phyloP scores from a whole-genome alignment of 1,284 basidiomycete genomes.

The Ustilago cynodontis region DNA sequence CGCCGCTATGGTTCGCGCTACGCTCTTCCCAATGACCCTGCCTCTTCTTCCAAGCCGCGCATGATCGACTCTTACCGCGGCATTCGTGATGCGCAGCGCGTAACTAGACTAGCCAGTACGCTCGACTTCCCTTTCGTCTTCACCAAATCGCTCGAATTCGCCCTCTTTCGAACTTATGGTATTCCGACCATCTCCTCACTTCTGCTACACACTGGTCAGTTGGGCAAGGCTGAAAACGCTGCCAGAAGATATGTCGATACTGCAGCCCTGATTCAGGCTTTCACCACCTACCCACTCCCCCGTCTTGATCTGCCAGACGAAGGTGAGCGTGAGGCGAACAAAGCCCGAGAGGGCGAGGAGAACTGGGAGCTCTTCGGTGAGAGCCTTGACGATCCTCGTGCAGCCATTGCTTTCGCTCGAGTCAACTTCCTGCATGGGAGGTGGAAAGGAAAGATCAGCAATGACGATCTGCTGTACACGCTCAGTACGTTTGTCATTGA shows the following conservation, averaged over 20 bases:
- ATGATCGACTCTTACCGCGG: slow-evolving; percentile 50
- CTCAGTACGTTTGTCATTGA: slow-evolving; percentile 47
- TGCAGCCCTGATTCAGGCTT: slow-evolving; percentile 55
- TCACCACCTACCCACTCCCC: slow-evolving; percentile 78
- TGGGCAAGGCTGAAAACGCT: slow-evolving; percentile 43
- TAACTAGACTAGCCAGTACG: slow-evolving; percentile 25
- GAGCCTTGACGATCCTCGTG: slow-evolving; percentile 41
- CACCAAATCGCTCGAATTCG: slow-evolving; percentile 43
- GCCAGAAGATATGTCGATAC: slow-evolving; percentile 46
- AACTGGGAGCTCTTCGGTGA: slow-evolving; percentile 39
- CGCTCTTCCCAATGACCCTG: slow-evolving; percentile 13
- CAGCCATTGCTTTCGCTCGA: slow-evolving; percentile 43
- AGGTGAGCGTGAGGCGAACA: slow-evolving; percentile 6
- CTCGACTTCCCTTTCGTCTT: slow-evolving; percentile 33
- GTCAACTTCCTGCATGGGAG: slow-evolving; percentile 50
- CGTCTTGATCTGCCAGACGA: slow-evolving; percentile 73
- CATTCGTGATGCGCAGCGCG: slow-evolving; percentile 48
- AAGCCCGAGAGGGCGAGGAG: not conserved
- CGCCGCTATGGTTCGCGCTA: slow-evolving; percentile 41
- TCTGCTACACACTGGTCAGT: slow-evolving; percentile 43
- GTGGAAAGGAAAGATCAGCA: slow-evolving; percentile 47
- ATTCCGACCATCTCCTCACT: slow-evolving; percentile 51
- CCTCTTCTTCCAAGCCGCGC: slow-evolving; percentile 24
- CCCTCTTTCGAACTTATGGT: slow-evolving; percentile 51
- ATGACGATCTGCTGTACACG: slow-evolving; percentile 54